Evolutionary conservation across 2,329 filamentous ascomycete species (phyloP), one percentile per base, ranked within the genome.

Genomic region (Aspergillus sp.): DNA sequence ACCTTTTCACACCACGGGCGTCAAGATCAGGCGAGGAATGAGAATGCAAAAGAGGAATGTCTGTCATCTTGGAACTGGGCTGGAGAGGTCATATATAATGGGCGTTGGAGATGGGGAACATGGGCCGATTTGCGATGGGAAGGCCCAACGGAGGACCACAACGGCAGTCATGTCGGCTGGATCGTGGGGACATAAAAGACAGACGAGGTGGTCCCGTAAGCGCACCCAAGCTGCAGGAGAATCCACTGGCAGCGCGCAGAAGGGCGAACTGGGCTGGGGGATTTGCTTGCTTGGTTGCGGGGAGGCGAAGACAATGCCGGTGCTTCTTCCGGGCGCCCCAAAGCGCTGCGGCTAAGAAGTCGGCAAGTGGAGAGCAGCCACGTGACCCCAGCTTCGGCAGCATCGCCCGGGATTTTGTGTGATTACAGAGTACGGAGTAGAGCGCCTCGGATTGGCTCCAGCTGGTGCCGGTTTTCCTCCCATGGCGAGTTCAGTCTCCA

Each of bases 161-260:
- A 72, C 74, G 74, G 74, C 74, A 76, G 69, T 76, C 69, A 71
- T 62, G 56, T 75, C 72, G 72, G 73, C 64, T 74, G 69, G 67
- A 70, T 70, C 63, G 66, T 66, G 55, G 58, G 52, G 64, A 64
- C 48, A 46, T 2, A 17, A 22, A 43, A 55, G 30, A 30, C 25
- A 22, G 19, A 53, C 30, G 34, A 25, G 25, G n/a, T 31, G 23
- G 53, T 54, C 58, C 63, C 38, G 62, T 59, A 51, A 45, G 49
- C 23, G 13, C 25, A 50, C 22, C 53, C 55, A 54, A 30, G 45
- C 25, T 41, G 43, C 56, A 59, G 19, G 31, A 43, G 7, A 4
- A 23, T 30, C 52, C 56, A 51, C 59, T 41, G 22, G 49, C 28
- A 31, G 28, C n/a, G 15, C 19, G 45, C 30, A 56, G 49, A 23